A percentile compares a stretch with the other conserved stretches of the same genome.
Evolutionary conservation across 1,284 basidiomycete genomes (phyloP).

Genomic region (Pseudozyma sp.): DNA sequence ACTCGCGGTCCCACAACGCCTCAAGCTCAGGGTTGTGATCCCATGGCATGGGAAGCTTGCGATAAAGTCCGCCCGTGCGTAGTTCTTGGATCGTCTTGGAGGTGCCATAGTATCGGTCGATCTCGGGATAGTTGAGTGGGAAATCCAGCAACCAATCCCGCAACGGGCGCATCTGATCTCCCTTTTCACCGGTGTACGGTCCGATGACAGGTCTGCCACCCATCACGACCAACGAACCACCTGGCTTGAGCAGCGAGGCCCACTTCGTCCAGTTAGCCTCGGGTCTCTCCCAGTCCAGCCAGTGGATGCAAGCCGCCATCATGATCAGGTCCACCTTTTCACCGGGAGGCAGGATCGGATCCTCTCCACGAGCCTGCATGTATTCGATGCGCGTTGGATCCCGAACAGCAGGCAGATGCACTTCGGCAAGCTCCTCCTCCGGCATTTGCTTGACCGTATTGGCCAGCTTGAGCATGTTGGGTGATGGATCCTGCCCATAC

Average conservation of each 20-base stretch:
- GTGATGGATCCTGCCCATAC: slow-evolving; percentile 39
- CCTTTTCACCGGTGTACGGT: slow-evolving; percentile 31
- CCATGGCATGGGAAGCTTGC: slow-evolving; percentile 47
- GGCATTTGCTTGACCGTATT: slow-evolving; percentile 47
- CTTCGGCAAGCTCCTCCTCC: slow-evolving; percentile 31
- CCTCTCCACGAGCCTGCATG: slow-evolving; percentile 31
- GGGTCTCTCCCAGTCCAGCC: slow-evolving; percentile 44
- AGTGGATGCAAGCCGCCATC: slow-evolving; percentile 48
- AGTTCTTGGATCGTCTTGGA: slow-evolving; percentile 2
- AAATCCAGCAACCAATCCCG: slow-evolving; percentile 46
- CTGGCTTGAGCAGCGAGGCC: slow-evolving; percentile 43
- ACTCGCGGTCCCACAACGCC: slow-evolving; percentile 36
- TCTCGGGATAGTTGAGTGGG: slow-evolving; percentile 20
- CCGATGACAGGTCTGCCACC: slow-evolving; percentile 39
- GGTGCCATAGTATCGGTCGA: slow-evolving; percentile 21
- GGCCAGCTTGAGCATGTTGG: slow-evolving; percentile 48
- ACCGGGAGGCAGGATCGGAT: slow-evolving; percentile 31
- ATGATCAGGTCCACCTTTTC: slow-evolving; percentile 48
- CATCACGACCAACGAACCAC: slow-evolving; percentile 34
- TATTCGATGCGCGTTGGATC: slow-evolving; percentile 37
- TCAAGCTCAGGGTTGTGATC: slow-evolving; percentile 14
- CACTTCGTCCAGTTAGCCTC: slow-evolving; percentile 39
- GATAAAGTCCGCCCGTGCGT: slow-evolving; percentile 34
- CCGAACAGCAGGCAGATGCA: slow-evolving; percentile 23
- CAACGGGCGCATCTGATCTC: slow-evolving; percentile 35